Percentiles rank a stretch among this genome's conserved stretches.
phyloP scores from a whole-genome alignment of 352 stramenopile species.

The Pythium graminicola region DNA sequence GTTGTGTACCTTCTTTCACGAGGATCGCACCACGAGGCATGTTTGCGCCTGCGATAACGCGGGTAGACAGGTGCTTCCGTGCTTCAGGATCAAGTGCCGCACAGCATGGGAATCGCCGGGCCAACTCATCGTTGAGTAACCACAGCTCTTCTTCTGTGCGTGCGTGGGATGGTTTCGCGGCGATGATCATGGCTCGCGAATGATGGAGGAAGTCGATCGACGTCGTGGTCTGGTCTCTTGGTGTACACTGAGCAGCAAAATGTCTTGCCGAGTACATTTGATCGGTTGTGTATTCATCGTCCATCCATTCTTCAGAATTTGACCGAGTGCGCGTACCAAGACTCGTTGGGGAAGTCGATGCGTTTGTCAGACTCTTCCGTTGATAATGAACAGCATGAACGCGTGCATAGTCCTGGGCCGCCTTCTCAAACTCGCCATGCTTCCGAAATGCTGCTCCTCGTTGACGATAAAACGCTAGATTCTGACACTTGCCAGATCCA shows the following conservation, averaged over 20 bases:
- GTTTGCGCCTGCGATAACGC: slow-evolving; percentile 23
- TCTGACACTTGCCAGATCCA: slow-evolving; percentile 2
- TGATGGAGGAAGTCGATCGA: slow-evolving; percentile 18
- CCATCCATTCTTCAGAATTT: not conserved
- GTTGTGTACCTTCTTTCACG: slow-evolving; percentile 11
- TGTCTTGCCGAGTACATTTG: slow-evolving; percentile 6
- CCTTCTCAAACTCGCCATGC: slow-evolving; percentile 53
- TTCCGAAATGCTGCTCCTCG: slow-evolving; percentile 50
- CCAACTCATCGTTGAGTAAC: slow-evolving; percentile 38
- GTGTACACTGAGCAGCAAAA: slow-evolving; percentile 4
- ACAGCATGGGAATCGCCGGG: slow-evolving; percentile 37
- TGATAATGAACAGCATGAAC: slow-evolving; percentile 2
- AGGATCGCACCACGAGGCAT: slow-evolving; percentile 18
- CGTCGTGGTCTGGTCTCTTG: not conserved
- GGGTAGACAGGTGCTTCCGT: slow-evolving; percentile 28
- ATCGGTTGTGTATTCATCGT: slow-evolving; percentile 6
- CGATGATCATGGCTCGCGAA: slow-evolving; percentile 26
- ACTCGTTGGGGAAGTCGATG: too few relatives aligned
- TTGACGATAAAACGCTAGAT: slow-evolving; percentile 39
- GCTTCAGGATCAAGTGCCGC: slow-evolving; percentile 30
- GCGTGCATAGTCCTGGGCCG: slow-evolving; percentile 43
- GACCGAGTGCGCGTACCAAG: too few relatives aligned
- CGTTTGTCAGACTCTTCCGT: slow-evolving; percentile 1
- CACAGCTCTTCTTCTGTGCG: slow-evolving; percentile 36
- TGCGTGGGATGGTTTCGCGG: not conserved